phyloP scores from a whole-genome alignment of 371 early-diverging fungal species.

The Parasitella parasitica region DNA sequence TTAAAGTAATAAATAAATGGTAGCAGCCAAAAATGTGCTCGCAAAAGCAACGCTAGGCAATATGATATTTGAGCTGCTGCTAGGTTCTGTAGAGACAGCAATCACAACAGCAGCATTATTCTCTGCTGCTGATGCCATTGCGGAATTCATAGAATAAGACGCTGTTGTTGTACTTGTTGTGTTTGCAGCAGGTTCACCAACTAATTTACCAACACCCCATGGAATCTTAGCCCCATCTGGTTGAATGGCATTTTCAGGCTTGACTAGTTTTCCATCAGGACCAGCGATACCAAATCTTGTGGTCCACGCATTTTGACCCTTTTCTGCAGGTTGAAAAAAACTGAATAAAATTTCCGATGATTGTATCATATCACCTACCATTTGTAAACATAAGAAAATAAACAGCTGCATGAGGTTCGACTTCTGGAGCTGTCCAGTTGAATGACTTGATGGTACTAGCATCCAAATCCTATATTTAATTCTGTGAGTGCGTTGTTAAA shows the following conservation, averaged over 20 bases:
- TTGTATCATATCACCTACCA: conserved; percentile 18
- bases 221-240: conserved; percentile 45
- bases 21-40: neutral
- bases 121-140: conserved; percentile 20
- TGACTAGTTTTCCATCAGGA: conserved; percentile 20
- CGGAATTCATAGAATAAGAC: conserved; percentile 19
- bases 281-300: conserved; percentile 42
- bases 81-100: conserved; percentile 8
- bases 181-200: neutral
- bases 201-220: conserved; percentile 46
- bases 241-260: conserved; percentile 32
- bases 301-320: conserved; percentile 43
- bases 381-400: conserved; percentile 55
- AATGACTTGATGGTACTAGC: conserved; percentile 16
- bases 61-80: neutral
- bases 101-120: conserved; percentile 15
- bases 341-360: neutral
- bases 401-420: conserved; percentile 36
- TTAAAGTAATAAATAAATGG: neutral
- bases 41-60: neutral
- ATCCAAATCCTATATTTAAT: conserved; percentile 24
- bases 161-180: neutral
- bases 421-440: conserved; percentile 41
- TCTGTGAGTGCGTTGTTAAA: too few species aligned
- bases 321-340: conserved; percentile 14